Evolutionary conservation across 129 eudicot genomes (phyloP).

Genomic region (Lonicera japonica): DNA sequence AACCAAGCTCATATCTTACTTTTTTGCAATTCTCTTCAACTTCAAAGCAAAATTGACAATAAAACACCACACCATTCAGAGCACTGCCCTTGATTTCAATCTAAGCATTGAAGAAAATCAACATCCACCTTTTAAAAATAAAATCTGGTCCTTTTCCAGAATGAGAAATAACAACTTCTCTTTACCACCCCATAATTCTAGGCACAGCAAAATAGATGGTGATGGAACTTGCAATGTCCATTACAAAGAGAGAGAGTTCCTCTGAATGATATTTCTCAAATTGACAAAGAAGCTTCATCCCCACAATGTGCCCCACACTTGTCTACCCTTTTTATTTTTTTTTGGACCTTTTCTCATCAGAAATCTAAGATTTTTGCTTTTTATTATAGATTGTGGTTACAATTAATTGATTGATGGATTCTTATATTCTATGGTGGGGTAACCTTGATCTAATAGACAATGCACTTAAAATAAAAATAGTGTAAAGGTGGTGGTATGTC

Average conservation of each 20-base stretch:
- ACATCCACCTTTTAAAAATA: not conserved
- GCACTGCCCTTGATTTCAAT: not conserved
- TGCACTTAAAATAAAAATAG: not conserved
- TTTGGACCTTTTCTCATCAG: not conserved
- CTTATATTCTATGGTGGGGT: not conserved
- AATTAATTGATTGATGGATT: not conserved
- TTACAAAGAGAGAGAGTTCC: not conserved
- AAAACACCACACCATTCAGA: too few species aligned
- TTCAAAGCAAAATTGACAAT: not conserved
- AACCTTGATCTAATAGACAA: not conserved
- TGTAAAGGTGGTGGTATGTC: not conserved
- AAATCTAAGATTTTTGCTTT: not conserved
- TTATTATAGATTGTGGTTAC: not conserved
- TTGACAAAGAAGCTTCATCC: constrained; percentile 13
- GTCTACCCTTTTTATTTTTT: not conserved
- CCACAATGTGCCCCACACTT: not conserved
- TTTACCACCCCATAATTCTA: not conserved
- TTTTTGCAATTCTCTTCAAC: not conserved
- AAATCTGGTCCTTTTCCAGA: not conserved
- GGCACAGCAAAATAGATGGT: constrained; percentile 10
- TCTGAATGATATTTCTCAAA: not conserved
- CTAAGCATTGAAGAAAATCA: not conserved
- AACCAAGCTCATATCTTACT: constrained; percentile 9
- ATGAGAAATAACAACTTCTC: constrained; percentile 9
- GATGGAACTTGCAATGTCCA: not conserved